Evolutionary conservation across 1,139 yeast species (phyloP).

Genomic region (Candida dubliniensis): DNA sequence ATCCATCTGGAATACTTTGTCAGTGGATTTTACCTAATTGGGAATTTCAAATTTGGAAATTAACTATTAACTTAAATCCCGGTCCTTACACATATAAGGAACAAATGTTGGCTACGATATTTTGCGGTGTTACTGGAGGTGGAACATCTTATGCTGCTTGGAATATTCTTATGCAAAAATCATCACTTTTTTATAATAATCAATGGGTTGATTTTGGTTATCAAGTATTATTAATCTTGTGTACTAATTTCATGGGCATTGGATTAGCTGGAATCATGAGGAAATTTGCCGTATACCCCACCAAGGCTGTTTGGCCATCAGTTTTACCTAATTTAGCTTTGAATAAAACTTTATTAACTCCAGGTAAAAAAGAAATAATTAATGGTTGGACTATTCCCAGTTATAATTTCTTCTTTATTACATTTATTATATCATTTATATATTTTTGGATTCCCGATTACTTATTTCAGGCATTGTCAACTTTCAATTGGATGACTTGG

Average conservation of each 20-base stretch:
- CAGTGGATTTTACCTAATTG: conserved; percentile 21
- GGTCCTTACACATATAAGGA: conserved; percentile 31
- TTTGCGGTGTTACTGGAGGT: too few species aligned
- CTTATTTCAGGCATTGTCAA: conserved; percentile 31
- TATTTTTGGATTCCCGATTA: conserved; percentile 41
- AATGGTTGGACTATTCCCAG: conserved; percentile 39
- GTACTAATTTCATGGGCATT: conserved; percentile 61
- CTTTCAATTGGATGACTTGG: conserved; percentile 43
- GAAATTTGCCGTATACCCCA: conserved; percentile 56
- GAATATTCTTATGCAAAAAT: conserved; percentile 20
- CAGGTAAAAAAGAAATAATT: conserved; percentile 41
- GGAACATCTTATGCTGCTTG: too few species aligned
- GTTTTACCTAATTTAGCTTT: conserved; percentile 55
- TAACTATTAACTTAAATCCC: conserved; percentile 21
- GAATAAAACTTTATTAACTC: conserved; percentile 49
- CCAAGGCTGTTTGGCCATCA: conserved; percentile 57
- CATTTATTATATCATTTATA: conserved; percentile 24
- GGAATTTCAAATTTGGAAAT: conserved; percentile 14
- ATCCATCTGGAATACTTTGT: conserved; percentile 21
- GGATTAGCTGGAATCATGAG: too few species aligned
- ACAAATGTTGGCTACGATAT: too few species aligned
- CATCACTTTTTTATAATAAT: conserved; percentile 25
- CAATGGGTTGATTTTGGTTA: conserved; percentile 47
- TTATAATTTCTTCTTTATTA: conserved; percentile 29
- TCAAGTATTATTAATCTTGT: conserved; percentile 47